Percentiles rank a stretch among this genome's conserved stretches.
Evolutionary conservation across 441 rosid species (phyloP).

Genomic region (Melastoma candidum): DNA sequence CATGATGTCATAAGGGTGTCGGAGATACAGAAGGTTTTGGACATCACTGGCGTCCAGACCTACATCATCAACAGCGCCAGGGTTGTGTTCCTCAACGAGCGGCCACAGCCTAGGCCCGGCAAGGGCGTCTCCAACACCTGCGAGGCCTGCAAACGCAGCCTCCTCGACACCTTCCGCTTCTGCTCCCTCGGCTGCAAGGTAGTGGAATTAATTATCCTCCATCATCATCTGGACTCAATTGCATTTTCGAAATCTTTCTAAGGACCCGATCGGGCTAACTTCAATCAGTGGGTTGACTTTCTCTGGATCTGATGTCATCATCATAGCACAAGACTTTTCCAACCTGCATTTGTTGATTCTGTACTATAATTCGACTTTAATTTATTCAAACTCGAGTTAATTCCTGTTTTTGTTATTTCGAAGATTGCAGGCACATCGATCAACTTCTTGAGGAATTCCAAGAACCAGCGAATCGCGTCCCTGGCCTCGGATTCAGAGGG

Average conservation of each 20-base stretch:
- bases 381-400: background rate
- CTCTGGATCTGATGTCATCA: too few relatives aligned
- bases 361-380: background rate
- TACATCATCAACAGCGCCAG: constrained; percentile 42
- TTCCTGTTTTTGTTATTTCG: background rate
- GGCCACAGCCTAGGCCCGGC: constrained; percentile 46
- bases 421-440: constrained; percentile 34
- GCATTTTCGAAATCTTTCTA: background rate
- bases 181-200: constrained; percentile 41
- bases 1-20: constrained; percentile 48
- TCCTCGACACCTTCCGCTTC: constrained; percentile 39
- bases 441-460: constrained; percentile 19
- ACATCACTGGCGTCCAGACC: constrained; percentile 37
- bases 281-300: too few relatives aligned
- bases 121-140: constrained; percentile 43
- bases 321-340: background rate
- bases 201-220: background rate
- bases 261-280: background rate
- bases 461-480: constrained; percentile 9
- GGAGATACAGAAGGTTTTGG: constrained; percentile 38
- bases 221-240: background rate
- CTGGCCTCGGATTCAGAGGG: constrained; percentile 28
- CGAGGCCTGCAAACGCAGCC: constrained; percentile 36
- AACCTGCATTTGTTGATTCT: background rate
- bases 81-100: constrained; percentile 40